Conservation (phyloP, 257 asterid genomes). For the Linaria vulgaris region DNA sequence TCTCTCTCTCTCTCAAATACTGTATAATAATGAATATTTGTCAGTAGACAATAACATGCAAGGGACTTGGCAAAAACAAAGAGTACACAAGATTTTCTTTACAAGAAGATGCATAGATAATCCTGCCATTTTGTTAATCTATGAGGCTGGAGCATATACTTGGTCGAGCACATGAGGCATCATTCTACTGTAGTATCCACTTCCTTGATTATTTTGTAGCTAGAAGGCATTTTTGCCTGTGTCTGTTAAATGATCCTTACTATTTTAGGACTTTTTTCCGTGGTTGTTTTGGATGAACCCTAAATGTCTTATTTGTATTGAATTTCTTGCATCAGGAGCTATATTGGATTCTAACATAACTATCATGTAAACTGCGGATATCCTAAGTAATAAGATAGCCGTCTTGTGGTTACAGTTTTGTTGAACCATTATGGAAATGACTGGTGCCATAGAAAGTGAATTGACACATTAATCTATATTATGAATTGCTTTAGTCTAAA, state of each 20-base stretch:
- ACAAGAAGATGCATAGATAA: constrained; percentile 7
- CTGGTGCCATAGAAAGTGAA: no score
- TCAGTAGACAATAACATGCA: no score
- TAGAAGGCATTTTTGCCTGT: neutral
- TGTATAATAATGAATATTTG: neutral
- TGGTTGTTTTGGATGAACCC: neutral
- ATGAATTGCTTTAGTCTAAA: no score
- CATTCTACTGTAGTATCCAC: no score
- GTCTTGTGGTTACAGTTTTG: neutral
- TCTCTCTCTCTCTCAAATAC: neutral
- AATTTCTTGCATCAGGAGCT: neutral
- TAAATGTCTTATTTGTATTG: no score
- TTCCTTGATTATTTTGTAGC: no score
- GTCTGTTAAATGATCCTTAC: neutral
- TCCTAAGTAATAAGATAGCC: no score
- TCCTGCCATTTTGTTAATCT: neutral
- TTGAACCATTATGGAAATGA: neutral
- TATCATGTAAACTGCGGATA: no score
- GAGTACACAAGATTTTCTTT: neutral
- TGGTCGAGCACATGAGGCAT: neutral
- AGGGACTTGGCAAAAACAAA: neutral
- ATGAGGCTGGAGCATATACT: neutral
- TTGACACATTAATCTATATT: no score
- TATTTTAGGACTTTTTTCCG: neutral
- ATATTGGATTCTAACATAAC: no score